phyloP scores from a whole-genome alignment of 768 basidiomycete genomes.

The Auriscalpium orientale region DNA sequence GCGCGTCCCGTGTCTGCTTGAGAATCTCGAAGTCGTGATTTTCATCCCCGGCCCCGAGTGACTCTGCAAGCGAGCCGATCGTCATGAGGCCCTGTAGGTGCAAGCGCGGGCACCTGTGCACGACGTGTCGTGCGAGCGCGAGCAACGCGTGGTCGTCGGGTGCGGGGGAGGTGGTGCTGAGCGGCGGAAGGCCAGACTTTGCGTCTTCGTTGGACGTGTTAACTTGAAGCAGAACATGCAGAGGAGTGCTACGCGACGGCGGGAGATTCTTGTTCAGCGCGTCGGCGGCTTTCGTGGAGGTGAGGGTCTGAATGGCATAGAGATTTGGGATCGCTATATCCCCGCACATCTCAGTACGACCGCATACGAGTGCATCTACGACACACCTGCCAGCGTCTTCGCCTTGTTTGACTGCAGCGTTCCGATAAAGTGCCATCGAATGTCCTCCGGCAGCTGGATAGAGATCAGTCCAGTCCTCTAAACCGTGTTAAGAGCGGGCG shows the following conservation, averaged over 20 bases:
- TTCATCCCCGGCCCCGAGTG: slow-evolving; percentile 40
- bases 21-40: slow-evolving; percentile 75
- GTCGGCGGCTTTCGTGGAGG: slow-evolving; percentile 73
- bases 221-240: slow-evolving; percentile 85
- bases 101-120: slow-evolving; percentile 66
- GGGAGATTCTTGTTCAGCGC: slow-evolving; percentile 70
- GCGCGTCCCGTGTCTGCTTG: slow-evolving; percentile 50
- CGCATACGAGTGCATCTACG: background rate
- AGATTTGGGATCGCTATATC: slow-evolving; percentile 78
- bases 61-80: slow-evolving; percentile 78
- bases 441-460: slow-evolving; percentile 71
- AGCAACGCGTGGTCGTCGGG: slow-evolving; percentile 37
- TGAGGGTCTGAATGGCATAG: slow-evolving; percentile 78
- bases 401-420: slow-evolving; percentile 90
- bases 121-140: slow-evolving; percentile 61
- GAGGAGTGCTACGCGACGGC: slow-evolving; percentile 42
- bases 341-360: background rate
- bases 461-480: background rate
- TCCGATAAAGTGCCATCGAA: slow-evolving; percentile 97
- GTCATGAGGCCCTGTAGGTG: slow-evolving; percentile 90
- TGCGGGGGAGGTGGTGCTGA: slow-evolving; percentile 27
- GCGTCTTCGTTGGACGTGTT: slow-evolving; percentile 92
- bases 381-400: slow-evolving; percentile 74
- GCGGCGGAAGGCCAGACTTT: slow-evolving; percentile 79
- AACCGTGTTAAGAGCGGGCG: background rate